Percentiles rank a stretch among this genome's conserved stretches.
Conservation (phyloP, 768 basidiomycete genomes). For the Sarcodon aspratus region DNA sequence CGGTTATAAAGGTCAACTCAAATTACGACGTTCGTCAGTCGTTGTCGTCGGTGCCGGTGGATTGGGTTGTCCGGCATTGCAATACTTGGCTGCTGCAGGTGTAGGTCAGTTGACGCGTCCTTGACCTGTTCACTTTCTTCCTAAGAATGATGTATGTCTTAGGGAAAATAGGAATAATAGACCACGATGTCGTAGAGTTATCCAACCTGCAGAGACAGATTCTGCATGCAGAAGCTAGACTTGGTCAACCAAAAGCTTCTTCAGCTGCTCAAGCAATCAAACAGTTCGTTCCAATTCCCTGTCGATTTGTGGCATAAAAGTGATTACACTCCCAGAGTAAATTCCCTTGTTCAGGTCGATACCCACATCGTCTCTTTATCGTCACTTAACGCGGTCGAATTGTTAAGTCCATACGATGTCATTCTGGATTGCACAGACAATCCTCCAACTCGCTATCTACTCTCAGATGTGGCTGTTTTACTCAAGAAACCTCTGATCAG, state of each 20-base stretch:
- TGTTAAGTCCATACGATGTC: slow-evolving; percentile 57
- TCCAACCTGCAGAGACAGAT: slow-evolving; percentile 92
- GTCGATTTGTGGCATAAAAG: slow-evolving; percentile 1
- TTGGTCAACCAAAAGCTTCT: slow-evolving; percentile 73
- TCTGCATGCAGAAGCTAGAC: slow-evolving; percentile 60
- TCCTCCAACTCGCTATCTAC: slow-evolving; percentile 80
- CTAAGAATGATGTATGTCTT: neutral
- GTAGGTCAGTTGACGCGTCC: slow-evolving; percentile 46
- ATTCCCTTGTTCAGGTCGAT: slow-evolving; percentile 55
- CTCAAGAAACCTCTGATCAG: slow-evolving; percentile 79
- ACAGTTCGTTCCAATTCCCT: neutral
- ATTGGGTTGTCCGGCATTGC: slow-evolving; percentile 89
- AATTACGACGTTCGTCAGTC: slow-evolving; percentile 62
- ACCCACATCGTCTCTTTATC: slow-evolving; percentile 41
- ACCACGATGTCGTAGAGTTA: slow-evolving; percentile 78
- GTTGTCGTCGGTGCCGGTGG: slow-evolving; percentile 93
- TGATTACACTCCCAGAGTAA: slow-evolving; percentile 41
- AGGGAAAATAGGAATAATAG: slow-evolving; percentile 82
- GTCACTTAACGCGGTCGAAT: slow-evolving; percentile 48
- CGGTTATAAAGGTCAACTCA: slow-evolving; percentile 59
- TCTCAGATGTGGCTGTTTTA: slow-evolving; percentile 75
- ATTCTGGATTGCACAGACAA: slow-evolving; percentile 95
- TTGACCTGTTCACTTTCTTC: slow-evolving; percentile 4
- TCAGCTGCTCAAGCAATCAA: slow-evolving; percentile 72
- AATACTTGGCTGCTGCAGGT: slow-evolving; percentile 88